Percentiles rank a stretch among this genome's conserved stretches.
phyloP scores from a whole-genome alignment of 805 yeast species.

The Saccharomycopsis sp. region DNA sequence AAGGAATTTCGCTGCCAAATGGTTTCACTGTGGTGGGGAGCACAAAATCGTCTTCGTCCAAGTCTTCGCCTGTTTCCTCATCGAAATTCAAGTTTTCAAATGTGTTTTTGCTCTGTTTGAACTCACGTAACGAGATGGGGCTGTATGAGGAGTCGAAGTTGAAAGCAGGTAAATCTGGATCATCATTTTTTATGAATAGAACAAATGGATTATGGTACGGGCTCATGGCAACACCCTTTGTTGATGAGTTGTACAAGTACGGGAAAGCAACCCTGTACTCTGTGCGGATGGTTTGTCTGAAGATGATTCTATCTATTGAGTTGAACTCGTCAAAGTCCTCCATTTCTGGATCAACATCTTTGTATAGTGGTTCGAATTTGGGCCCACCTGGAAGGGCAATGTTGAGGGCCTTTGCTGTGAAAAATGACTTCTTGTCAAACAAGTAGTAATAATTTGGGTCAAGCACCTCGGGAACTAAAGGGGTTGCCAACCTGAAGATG shows the following conservation, averaged over 20 bases:
- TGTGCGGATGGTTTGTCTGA: constrained; percentile 65
- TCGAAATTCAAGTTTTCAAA: constrained; percentile 17
- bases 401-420: constrained; percentile 86
- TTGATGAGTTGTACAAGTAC: constrained; percentile 68
- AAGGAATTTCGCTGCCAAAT: constrained; percentile 36
- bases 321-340: constrained; percentile 89
- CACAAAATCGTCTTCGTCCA: constrained; percentile 33
- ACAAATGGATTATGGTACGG: constrained; percentile 58
- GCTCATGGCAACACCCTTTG: constrained; percentile 50
- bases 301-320: constrained; percentile 77
- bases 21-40: constrained; percentile 41
- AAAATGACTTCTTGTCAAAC: constrained; percentile 71
- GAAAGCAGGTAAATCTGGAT: constrained; percentile 47
- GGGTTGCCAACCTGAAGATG: constrained; percentile 59
- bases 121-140: constrained; percentile 39
- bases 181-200: constrained; percentile 38
- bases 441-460: constrained; percentile 58
- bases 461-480: constrained; percentile 49
- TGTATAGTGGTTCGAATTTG: constrained; percentile 77
- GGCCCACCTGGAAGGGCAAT: constrained; percentile 93
- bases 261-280: constrained; percentile 88
- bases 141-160: constrained; percentile 44
- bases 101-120: constrained; percentile 24
- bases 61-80: constrained; percentile 19
- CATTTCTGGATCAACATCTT: constrained; percentile 50